Evolutionary conservation across 108 stramenopile genomes (phyloP), one percentile per base, ranked within the genome.

Genomic region (Mayamaea pseudoterrestris): DNA sequence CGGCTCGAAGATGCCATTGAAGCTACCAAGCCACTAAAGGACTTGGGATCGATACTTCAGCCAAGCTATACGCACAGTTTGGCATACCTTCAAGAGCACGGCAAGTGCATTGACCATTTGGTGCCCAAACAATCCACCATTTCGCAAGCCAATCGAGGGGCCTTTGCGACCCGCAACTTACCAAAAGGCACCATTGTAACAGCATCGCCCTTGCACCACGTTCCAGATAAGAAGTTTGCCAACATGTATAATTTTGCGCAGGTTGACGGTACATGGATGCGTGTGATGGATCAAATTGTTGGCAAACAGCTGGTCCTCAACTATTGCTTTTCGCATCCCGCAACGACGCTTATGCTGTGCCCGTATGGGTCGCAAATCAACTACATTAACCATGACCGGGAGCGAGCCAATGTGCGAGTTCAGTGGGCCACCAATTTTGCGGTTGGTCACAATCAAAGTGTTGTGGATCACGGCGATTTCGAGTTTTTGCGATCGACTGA

Each of bases 241-340:
- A 65, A 61, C 0, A 55, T 68, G 41, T 46, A 65, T 26, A 45
- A 63, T 14, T 25, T 77, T 35, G 27, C 62, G 16, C 22, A 35
- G 48, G 26, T 12, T 28, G 18, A 48, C 21, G 31, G 42, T 14
- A 43, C 56, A 26, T 47, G 57, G 28, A 14, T 35, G 12, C 41
- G 62, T 29, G 45, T 54, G 24, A 9, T 40, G 22, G 44, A 58
- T 17, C 35, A 70, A 28, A 55, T 57, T 13, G 55, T 44, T 34
- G 53, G 59, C 20, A 26, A 63, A 7, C 84, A 86, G 37, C 49
- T 86, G 0, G 30, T 75, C 16, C 36, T 81, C 43, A 86, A 86
- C 35, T 86, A 86, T 42, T 86, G 84, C 28, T 81, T 76, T 66
- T 74, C 74, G 0, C 77, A 86, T 50, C 20, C 35, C 12, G 57